A percentile compares a stretch with the other conserved stretches of the same genome.
phyloP scores from a whole-genome alignment of 2,329 filamentous ascomycete genomes.

The Stagonosporopsis chrysanthemi region DNA sequence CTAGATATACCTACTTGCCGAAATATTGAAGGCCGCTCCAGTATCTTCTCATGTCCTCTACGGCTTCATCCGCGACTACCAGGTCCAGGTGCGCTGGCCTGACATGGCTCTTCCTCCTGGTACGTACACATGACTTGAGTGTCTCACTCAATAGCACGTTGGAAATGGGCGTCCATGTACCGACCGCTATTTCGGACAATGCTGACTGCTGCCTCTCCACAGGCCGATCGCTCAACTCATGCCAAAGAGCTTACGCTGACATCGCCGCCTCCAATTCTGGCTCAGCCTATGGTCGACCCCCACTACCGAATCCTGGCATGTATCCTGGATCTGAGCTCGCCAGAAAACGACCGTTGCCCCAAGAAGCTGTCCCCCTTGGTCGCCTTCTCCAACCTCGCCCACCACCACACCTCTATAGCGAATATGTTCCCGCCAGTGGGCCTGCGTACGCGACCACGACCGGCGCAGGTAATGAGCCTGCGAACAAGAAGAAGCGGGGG shows the following conservation, averaged over 20 bases:
- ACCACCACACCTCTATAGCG: conserved; percentile 47
- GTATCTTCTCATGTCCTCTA: conserved; percentile 55
- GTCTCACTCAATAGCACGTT: not conserved
- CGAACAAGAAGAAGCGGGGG: conserved; percentile 57
- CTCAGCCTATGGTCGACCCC: conserved; percentile 41
- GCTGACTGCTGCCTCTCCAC: conserved; percentile 22
- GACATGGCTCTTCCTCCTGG: conserved; percentile 59
- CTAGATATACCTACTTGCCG: conserved; percentile 57
- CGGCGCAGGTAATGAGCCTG: conserved; percentile 43
- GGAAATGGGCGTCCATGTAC: not conserved
- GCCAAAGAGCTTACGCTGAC: conserved; percentile 46
- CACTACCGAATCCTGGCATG: conserved; percentile 39
- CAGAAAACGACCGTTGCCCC: conserved; percentile 48
- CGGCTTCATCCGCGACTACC: conserved; percentile 53
- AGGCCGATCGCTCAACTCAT: conserved; percentile 50
- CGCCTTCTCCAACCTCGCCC: conserved; percentile 57
- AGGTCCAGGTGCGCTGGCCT: conserved; percentile 57
- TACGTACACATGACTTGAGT: conserved; percentile 41
- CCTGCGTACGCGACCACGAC: conserved; percentile 41
- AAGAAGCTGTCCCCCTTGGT: conserved; percentile 46
- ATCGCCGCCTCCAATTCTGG: conserved; percentile 36
- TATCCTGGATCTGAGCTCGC: conserved; percentile 44
- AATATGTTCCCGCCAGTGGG: conserved; percentile 37
- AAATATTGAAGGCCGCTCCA: conserved; percentile 59
- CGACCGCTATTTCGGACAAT: not conserved